These are phyloP conservation scores for Leccinum uliginosum DNA, from an alignment of 768 basidiomycete species.

Conservation along the genomic window DNA sequence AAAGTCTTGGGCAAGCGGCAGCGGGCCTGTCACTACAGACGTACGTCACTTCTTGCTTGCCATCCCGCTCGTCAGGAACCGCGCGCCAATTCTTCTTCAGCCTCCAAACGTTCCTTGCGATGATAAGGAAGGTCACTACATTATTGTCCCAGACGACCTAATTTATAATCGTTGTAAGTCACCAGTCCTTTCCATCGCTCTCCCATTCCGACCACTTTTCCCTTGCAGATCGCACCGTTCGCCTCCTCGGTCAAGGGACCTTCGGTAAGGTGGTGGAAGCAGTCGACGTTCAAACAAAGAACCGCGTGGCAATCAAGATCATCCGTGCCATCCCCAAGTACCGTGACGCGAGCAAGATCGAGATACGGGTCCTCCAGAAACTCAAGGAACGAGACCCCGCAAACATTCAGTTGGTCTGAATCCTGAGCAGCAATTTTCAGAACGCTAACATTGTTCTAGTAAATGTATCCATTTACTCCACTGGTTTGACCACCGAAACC, in stretches of 20 bases:
- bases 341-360: slow-evolving; percentile 97
- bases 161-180: slow-evolving; percentile 79
- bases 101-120: slow-evolving; percentile 78
- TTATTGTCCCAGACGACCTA: slow-evolving; percentile 87
- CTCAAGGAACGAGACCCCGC: slow-evolving; percentile 84
- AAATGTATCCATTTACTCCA: slow-evolving; percentile 96
- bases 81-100: slow-evolving; percentile 36
- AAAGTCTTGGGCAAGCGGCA: slow-evolving; percentile 67
- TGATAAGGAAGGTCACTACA: slow-evolving; percentile 99
- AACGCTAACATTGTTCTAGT: slow-evolving; percentile 40
- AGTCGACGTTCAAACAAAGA: slow-evolving; percentile 68
- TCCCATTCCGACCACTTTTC: slow-evolving; percentile 13
- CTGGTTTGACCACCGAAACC: slow-evolving; percentile 96
- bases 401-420: slow-evolving; percentile 74
- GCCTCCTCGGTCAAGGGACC: slow-evolving; percentile 92
- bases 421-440: slow-evolving; percentile 7
- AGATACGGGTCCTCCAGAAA: slow-evolving; percentile 90
- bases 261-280: slow-evolving; percentile 99
- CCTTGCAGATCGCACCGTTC: slow-evolving; percentile 79
- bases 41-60: slow-evolving; percentile 41
- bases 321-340: slow-evolving; percentile 98
- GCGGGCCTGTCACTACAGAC: slow-evolving; percentile 61
- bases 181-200: background rate
- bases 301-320: slow-evolving; percentile 93
- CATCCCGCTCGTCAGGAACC: slow-evolving; percentile 20